phyloP scores from a whole-genome alignment of 495 filamentous ascomycete genomes.

The Penicillium arizonense region DNA sequence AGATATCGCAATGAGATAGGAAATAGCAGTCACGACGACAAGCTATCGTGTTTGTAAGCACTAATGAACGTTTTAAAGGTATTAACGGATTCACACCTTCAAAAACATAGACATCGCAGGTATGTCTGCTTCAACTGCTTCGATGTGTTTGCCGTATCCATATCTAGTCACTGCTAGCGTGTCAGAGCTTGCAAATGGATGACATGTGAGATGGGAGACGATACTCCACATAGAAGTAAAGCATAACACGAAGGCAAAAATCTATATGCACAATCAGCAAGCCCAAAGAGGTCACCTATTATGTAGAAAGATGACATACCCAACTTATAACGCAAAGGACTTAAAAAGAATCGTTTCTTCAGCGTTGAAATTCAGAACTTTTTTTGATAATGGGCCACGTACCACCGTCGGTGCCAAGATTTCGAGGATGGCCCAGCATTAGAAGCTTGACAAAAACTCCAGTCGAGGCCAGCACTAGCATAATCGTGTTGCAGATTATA shows the following conservation, averaged over 20 bases:
- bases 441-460: conserved; percentile 6
- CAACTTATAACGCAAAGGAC: conserved; percentile 10
- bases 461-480: conserved; percentile 1
- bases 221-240: conserved; percentile 1
- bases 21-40: conserved; percentile 10
- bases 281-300: neutral
- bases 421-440: neutral
- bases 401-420: no score
- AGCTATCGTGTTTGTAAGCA: neutral
- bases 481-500: conserved; percentile 9
- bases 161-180: conserved; percentile 6
- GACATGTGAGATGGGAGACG: neutral
- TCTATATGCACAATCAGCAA: neutral
- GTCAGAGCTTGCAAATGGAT: neutral
- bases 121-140: conserved; percentile 2
- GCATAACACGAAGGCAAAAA: neutral
- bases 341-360: neutral
- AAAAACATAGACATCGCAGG: conserved; percentile 6
- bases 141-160: conserved; percentile 8
- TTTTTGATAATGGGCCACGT: no score
- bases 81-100: neutral
- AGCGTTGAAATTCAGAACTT: no score
- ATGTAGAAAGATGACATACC: neutral
- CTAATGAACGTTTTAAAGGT: neutral
- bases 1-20: conserved; percentile 7